phyloP scores from a whole-genome alignment of 148 eudicot genomes.

The Arctostaphylos glauca region DNA sequence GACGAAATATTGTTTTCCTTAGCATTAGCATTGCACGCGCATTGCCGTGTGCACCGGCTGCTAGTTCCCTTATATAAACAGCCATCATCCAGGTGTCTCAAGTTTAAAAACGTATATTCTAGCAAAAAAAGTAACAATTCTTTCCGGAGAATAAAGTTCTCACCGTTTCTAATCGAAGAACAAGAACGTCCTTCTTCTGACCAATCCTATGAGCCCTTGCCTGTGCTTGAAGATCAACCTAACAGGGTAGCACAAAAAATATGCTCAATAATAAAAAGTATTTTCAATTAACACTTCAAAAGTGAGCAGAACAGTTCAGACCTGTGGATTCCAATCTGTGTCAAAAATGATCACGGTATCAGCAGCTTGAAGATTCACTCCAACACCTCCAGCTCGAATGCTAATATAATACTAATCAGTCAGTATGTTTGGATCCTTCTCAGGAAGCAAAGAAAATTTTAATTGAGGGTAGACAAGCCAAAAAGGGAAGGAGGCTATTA shows the following conservation, averaged over 20 bases:
- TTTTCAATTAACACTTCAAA: neutral
- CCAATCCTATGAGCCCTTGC: constrained; percentile 99
- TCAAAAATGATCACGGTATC: constrained; percentile 99
- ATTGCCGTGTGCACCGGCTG: too few species aligned
- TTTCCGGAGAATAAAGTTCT: constrained; percentile 14
- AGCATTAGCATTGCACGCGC: too few species aligned
- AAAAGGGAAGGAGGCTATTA: neutral
- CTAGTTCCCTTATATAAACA: neutral
- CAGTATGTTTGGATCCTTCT: constrained; percentile 9
- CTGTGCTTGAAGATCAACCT: constrained; percentile 99
- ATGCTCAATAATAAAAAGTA: constrained; percentile 1
- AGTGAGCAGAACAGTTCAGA: neutral
- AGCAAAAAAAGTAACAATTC: constrained; percentile 8
- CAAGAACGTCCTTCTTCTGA: constrained; percentile 98
- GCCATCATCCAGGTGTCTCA: constrained; percentile 9
- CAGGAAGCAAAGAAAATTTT: neutral
- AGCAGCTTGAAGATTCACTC: constrained; percentile 99
- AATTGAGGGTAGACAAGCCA: neutral
- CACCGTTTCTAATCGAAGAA: constrained; percentile 97
- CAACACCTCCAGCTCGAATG: constrained; percentile 99
- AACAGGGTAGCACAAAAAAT: constrained; percentile 17
- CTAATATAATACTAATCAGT: constrained; percentile 35
- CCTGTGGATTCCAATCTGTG: constrained; percentile 99
- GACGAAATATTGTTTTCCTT: too few species aligned
- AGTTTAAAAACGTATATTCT: neutral